Conservation (phyloP, 2,329 filamentous ascomycete species). For the Aspergillus sergii region DNA sequence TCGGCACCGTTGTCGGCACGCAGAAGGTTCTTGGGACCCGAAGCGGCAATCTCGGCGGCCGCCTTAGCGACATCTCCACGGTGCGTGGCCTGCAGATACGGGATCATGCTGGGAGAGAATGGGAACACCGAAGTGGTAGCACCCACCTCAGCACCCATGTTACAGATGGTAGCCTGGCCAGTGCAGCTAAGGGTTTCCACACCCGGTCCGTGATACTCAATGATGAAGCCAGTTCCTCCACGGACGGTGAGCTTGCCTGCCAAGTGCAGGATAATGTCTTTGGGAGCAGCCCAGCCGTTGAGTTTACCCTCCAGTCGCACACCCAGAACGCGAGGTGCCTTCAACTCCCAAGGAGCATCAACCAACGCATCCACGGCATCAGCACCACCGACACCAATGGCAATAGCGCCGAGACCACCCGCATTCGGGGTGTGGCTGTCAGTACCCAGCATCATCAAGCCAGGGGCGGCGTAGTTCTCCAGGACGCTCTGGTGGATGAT, state of each 20-base stretch:
- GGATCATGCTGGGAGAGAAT: conserved; percentile 78
- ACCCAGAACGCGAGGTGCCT: conserved; percentile 87
- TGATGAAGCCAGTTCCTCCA: conserved; percentile 90
- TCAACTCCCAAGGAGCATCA: conserved; percentile 95
- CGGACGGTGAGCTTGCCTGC: conserved; percentile 89
- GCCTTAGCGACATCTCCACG: conserved; percentile 70
- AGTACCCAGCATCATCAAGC: conserved; percentile 97
- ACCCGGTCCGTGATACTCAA: conserved; percentile 91
- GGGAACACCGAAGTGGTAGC: conserved; percentile 97
- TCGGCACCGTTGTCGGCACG: conserved; percentile 77
- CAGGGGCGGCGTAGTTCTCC: conserved; percentile 97
- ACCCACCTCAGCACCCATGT: conserved; percentile 87
- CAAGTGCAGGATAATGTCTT: conserved; percentile 90
- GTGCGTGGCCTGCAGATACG: conserved; percentile 85
- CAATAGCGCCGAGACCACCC: conserved; percentile 89
- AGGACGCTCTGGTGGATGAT: conserved; percentile 98
- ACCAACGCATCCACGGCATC: conserved; percentile 97
- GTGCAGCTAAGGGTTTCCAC: conserved; percentile 88
- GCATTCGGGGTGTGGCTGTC: conserved; percentile 97
- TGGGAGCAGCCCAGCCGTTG: conserved; percentile 88
- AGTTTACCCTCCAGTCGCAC: conserved; percentile 82
- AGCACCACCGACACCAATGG: conserved; percentile 94
- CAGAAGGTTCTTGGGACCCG: conserved; percentile 66
- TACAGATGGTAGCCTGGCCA: conserved; percentile 88
- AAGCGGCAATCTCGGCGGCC: conserved; percentile 63